These are phyloP conservation scores for Trichoderma pleuroti DNA, from an alignment of 2,329 filamentous ascomycete species.

Conservation along the genomic window DNA sequence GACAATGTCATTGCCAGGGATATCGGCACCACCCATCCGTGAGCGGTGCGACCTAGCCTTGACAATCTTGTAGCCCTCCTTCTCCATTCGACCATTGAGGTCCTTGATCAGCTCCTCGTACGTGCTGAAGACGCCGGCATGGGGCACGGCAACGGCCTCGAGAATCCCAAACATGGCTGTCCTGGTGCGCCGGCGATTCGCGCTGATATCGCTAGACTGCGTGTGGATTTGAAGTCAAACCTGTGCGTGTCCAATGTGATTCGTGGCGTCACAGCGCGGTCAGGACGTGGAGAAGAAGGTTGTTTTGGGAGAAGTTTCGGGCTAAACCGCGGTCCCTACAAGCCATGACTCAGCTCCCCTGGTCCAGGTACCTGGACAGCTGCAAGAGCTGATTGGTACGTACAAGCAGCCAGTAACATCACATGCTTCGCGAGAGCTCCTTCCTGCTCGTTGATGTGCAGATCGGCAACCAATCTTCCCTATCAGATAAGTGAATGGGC, in stretches of 20 bases:
- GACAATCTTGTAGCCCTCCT: slow-evolving; percentile 46
- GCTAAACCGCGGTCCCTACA: slow-evolving; percentile 23
- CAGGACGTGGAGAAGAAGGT: slow-evolving; percentile 17
- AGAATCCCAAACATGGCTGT: slow-evolving; percentile 41
- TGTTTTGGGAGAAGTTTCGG: slow-evolving; percentile 19
- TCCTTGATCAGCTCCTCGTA: slow-evolving; percentile 42
- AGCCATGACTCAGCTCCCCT: slow-evolving; percentile 12
- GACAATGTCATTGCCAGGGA: slow-evolving; percentile 42
- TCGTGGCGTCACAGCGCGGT: slow-evolving; percentile 18
- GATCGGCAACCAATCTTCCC: neutral
- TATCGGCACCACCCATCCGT: slow-evolving; percentile 39
- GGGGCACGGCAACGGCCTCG: slow-evolving; percentile 38
- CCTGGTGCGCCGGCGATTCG: neutral
- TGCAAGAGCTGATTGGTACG: slow-evolving; percentile 1
- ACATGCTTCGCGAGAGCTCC: neutral
- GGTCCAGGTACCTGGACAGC: neutral
- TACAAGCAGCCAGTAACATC: neutral
- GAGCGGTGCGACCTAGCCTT: slow-evolving; percentile 43
- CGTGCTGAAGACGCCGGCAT: slow-evolving; percentile 36
- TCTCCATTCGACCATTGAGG: slow-evolving; percentile 40
- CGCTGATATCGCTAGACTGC: slow-evolving; percentile 16
- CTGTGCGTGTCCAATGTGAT: slow-evolving; percentile 22
- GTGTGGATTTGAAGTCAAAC: slow-evolving; percentile 23
- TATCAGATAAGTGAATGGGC: neutral
- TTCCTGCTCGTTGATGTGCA: neutral